These are phyloP conservation scores for Phytophthora aleatoria DNA, from an alignment of 352 stramenopile species.

Conservation along the genomic window DNA sequence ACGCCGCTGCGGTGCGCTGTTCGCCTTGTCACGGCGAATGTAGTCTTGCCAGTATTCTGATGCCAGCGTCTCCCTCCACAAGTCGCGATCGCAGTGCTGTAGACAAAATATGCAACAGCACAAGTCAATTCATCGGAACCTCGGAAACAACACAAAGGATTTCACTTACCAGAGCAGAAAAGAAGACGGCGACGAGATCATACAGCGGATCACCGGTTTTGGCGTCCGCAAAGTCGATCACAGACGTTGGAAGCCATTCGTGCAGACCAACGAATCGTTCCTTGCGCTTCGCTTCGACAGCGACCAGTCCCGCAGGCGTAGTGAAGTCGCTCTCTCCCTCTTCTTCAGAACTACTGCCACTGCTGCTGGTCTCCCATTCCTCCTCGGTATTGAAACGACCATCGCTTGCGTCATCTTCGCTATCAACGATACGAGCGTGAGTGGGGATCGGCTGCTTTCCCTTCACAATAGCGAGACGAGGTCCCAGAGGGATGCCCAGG, in stretches of 20 bases:
- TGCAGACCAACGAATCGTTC: slow-evolving; percentile 50
- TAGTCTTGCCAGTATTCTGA: slow-evolving; percentile 81
- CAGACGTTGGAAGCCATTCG: slow-evolving; percentile 63
- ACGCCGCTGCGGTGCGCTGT: slow-evolving; percentile 25
- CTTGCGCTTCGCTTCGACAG: slow-evolving; percentile 47
- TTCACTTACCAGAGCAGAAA: slow-evolving; percentile 69
- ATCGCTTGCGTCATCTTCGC: slow-evolving; percentile 29
- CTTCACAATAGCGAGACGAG: slow-evolving; percentile 61
- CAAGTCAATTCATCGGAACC: slow-evolving; percentile 6
- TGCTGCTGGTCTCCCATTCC: slow-evolving; percentile 59
- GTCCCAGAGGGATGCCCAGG: slow-evolving; percentile 62
- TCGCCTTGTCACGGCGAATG: slow-evolving; percentile 45
- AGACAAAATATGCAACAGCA: slow-evolving; percentile 5
- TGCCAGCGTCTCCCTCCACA: slow-evolving; percentile 63
- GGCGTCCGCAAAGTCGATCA: slow-evolving; percentile 90
- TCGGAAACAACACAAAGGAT: not conserved
- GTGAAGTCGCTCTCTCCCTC: slow-evolving; percentile 44
- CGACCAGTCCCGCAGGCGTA: slow-evolving; percentile 23
- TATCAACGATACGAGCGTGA: slow-evolving; percentile 32
- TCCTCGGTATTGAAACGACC: slow-evolving; percentile 36
- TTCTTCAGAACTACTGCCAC: slow-evolving; percentile 52
- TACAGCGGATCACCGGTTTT: slow-evolving; percentile 89
- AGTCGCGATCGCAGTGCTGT: slow-evolving; percentile 67
- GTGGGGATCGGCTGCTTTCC: slow-evolving; percentile 11
- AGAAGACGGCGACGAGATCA: slow-evolving; percentile 84